Base-by-base conservation (phyloP, 495 filamentous ascomycete species). In the Lepidopterella palustris region DNA sequence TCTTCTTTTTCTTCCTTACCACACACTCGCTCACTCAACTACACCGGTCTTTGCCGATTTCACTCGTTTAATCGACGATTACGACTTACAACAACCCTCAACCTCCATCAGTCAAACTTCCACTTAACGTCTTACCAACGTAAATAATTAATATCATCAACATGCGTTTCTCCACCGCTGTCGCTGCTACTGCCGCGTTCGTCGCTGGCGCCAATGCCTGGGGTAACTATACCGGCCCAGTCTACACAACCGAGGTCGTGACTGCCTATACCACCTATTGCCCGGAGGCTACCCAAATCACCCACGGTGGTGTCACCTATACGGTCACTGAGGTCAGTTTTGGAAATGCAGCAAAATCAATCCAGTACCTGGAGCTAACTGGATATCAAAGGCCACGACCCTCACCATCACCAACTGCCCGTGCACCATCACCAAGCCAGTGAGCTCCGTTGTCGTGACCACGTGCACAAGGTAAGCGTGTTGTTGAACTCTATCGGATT, bases 241-340 rank as follows among this genome's bases (percentile, higher is more conserved):
- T 32, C 59, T 84, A 81, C 76, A 82, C 81, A 76, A 95, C 89
- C 61, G 86, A 92, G 78, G 77, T 87, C 53, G 82, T 92, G 68
- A 90, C 87, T 53, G 77, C 82, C 47, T 87, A 85, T 80, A 88
- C 85, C 79, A 95, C 90, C 71, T 90, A 80, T 85, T 95, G 91
- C 87, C 87, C 89, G 13, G 78, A 75, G 68, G 73, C 90, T 66
- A 95, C 91, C 69, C 69, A 77, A 63, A 73, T 95, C 75, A 82
- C 81, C 71, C 78, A 85, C 78, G 82, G 80, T 73, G 76, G 76
- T 73, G 73, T 78, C 58, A 93, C 89, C 77, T 88, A 89, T 85
- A 89, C 83, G 71, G 82, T 92, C 74, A 87, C 87, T 69, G 80
- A 50, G 47, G 84, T 77, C 85, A 82, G 75, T 67, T 74, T 68